phyloP scores from a whole-genome alignment of 768 basidiomycete species.

The Collybiopsis luxurians region DNA sequence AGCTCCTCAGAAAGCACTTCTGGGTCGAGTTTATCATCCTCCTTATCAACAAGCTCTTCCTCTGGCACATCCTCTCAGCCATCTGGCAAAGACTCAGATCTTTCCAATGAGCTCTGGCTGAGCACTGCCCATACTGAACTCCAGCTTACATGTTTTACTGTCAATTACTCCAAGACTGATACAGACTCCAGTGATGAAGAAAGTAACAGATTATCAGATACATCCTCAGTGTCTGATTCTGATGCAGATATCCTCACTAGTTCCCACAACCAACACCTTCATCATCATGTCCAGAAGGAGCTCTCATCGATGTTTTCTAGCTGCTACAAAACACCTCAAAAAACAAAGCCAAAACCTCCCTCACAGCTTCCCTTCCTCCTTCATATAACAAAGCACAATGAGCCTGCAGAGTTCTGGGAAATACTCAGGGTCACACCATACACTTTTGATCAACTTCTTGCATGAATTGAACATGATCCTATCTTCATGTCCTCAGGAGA shows the following conservation, averaged over 20 bases:
- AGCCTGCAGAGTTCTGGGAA: background rate
- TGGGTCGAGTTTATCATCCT: no score
- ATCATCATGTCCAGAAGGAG: background rate
- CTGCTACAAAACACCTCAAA: background rate
- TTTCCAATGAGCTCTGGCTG: background rate
- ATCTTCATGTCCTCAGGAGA: background rate
- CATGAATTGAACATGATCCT: background rate
- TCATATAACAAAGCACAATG: background rate
- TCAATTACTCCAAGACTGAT: no score
- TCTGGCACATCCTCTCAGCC: background rate
- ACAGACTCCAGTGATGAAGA: no score
- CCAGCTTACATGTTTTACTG: no score
- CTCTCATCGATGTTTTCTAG: background rate
- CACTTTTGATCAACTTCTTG: background rate
- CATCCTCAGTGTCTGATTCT: background rate
- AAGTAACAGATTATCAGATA: no score
- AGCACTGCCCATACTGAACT: background rate
- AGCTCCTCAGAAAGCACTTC: background rate
- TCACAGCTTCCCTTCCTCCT: background rate
- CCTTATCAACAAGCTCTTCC: background rate
- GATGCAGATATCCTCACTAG: background rate
- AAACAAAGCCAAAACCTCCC: background rate
- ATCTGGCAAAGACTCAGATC: background rate
- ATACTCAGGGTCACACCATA: background rate
- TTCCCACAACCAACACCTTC: background rate